These are phyloP conservation scores for Plectosphaerella plurivora DNA, from an alignment of 2,329 filamentous ascomycete genomes.

Conservation along the genomic window DNA sequence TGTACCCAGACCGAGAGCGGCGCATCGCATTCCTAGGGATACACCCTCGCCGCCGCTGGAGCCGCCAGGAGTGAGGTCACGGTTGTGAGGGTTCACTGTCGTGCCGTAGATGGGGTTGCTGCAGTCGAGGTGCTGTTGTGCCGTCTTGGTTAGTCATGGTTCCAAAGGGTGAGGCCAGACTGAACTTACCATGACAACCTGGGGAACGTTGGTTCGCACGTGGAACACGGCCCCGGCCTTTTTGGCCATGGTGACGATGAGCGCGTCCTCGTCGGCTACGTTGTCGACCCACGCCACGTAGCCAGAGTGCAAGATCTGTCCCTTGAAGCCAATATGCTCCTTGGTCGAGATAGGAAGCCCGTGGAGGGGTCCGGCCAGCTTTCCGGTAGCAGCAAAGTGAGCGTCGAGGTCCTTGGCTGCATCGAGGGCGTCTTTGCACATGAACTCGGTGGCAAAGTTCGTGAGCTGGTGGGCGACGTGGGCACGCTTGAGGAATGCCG, in stretches of 20 bases:
- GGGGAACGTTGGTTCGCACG: constrained; percentile 35
- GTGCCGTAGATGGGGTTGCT: constrained; percentile 33
- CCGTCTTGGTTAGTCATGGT: neutral
- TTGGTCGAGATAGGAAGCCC: constrained; percentile 18
- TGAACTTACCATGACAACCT: constrained; percentile 25
- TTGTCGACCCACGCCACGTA: constrained; percentile 30
- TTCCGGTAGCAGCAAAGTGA: constrained; percentile 23
- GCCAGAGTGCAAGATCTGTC: constrained; percentile 15
- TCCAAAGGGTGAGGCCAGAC: neutral
- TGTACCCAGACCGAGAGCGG: constrained; percentile 37
- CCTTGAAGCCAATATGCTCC: constrained; percentile 14
- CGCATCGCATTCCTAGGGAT: constrained; percentile 32
- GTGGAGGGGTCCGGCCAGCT: constrained; percentile 44
- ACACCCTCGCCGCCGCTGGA: constrained; percentile 39
- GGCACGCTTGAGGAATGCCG: constrained; percentile 44
- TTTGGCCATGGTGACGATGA: constrained; percentile 21
- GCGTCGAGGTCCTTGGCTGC: constrained; percentile 36
- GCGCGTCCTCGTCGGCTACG: constrained; percentile 26
- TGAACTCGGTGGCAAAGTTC: constrained; percentile 21
- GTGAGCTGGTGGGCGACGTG: constrained; percentile 41
- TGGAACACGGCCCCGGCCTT: constrained; percentile 35
- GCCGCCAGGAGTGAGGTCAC: constrained; percentile 31
- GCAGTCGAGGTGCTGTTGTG: constrained; percentile 18
- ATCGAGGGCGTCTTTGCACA: constrained; percentile 32
- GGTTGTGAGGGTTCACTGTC: constrained; percentile 33